Conservation (phyloP, 129 eudicot species). For the Heracleum sosnowskyi region DNA sequence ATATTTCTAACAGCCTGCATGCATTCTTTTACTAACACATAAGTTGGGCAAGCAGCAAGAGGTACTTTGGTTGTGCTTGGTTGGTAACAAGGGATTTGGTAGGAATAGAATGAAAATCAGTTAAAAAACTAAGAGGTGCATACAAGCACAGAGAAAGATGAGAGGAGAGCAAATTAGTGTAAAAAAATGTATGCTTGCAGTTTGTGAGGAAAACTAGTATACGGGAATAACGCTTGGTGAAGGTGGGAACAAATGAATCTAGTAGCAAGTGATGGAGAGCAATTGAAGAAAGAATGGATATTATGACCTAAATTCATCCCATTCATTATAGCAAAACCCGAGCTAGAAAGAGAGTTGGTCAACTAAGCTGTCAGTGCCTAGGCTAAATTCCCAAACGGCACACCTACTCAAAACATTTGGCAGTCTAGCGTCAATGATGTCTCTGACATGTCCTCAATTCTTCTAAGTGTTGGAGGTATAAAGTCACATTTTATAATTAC, state of each 20-base stretch:
- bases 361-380: not conserved
- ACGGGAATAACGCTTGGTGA: too few species aligned
- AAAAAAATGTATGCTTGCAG: too few species aligned
- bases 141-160: too few species aligned
- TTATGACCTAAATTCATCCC: not conserved
- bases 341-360: not conserved
- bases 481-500: not conserved
- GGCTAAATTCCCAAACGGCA: not conserved
- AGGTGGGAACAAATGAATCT: not conserved
- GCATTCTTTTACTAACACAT: not conserved
- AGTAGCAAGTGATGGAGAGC: not conserved
- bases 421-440: not conserved
- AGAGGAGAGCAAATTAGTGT: too few species aligned
- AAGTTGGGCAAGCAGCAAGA: not conserved
- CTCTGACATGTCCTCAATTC: not conserved
- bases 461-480: not conserved
- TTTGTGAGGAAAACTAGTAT: too few species aligned
- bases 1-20: not conserved
- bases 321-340: not conserved
- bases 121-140: too few species aligned
- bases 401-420: not conserved
- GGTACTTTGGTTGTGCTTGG: not conserved
- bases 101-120: too few species aligned
- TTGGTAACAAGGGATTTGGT: not conserved
- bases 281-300: not conserved